phyloP scores from a whole-genome alignment of 805 yeast genomes.

The Zygotorulaspora sp. region DNA sequence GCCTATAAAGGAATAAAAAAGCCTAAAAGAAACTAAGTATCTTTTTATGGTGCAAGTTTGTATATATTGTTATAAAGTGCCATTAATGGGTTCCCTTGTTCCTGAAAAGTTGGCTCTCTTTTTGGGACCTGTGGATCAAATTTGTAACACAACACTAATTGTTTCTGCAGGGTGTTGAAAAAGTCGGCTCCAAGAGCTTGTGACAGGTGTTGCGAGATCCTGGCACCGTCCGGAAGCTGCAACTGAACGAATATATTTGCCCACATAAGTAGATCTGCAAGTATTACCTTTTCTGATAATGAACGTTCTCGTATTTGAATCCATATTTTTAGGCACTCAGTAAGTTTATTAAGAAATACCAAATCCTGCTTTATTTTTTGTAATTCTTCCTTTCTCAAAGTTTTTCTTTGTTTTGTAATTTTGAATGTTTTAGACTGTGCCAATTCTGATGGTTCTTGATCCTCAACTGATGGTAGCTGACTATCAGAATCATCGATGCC shows the following conservation, averaged over 20 bases:
- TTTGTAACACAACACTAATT: constrained; percentile 8
- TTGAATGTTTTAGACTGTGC: constrained; percentile 32
- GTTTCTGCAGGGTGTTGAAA: constrained; percentile 8
- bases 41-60: constrained; percentile 6
- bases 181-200: constrained; percentile 14
- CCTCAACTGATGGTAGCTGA: constrained; percentile 4
- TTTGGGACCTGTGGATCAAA: constrained; percentile 5
- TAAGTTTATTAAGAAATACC: constrained; percentile 19
- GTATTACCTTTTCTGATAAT: constrained; percentile 8
- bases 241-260: constrained; percentile 28
- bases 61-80: constrained; percentile 18
- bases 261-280: constrained; percentile 25
- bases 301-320: constrained; percentile 15
- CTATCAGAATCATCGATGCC: constrained; percentile 21
- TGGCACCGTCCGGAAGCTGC: constrained; percentile 24
- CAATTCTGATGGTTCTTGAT: constrained; percentile 18
- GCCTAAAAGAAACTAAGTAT: constrained; percentile 49
- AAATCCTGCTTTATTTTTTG: constrained; percentile 21
- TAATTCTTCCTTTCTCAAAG: constrained; percentile 20
- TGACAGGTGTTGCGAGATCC: constrained; percentile 16
- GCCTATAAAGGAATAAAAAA: constrained; percentile 61
- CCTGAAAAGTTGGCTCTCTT: constrained; percentile 26
- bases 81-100: constrained; percentile 31
- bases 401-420: constrained; percentile 23
- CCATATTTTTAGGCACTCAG: constrained; percentile 22